phyloP scores from a whole-genome alignment of 345 rosid species.

The Linum trigynum region DNA sequence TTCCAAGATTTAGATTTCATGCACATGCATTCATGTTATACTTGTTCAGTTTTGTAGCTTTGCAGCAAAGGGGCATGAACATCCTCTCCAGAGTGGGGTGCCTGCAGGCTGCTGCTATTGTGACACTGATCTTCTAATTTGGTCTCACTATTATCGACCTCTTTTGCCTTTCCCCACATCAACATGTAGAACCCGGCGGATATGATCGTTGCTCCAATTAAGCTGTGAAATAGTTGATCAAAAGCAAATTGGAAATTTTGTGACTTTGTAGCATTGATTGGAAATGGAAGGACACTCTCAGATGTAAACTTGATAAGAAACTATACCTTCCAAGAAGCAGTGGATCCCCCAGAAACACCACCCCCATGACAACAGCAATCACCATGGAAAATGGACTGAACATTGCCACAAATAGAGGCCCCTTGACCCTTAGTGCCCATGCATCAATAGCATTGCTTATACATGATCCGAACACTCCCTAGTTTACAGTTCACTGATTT shows the following conservation, averaged over 20 bases:
- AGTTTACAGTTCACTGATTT: not conserved
- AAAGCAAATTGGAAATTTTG: not conserved
- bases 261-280: no score
- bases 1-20: no score
- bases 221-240: constrained; percentile 24
- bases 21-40: constrained; percentile 6
- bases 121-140: no score
- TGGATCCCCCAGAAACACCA: constrained; percentile 56
- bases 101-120: no score
- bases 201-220: constrained; percentile 62
- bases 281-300: not conserved
- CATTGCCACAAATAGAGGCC: constrained; percentile 68
- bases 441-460: constrained; percentile 43
- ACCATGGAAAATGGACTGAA: constrained; percentile 70
- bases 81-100: no score
- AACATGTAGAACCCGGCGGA: constrained; percentile 72
- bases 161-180: constrained; percentile 86
- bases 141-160: constrained; percentile 6
- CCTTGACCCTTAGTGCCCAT: constrained; percentile 56
- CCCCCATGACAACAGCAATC: constrained; percentile 61
- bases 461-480: constrained; percentile 65
- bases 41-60: constrained; percentile 38
- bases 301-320: not conserved
- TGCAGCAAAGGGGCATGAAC: constrained; percentile 36
- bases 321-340: constrained; percentile 66